Conservation (phyloP, 139 green algal species). For the Diplosphaera chodatii region DNA sequence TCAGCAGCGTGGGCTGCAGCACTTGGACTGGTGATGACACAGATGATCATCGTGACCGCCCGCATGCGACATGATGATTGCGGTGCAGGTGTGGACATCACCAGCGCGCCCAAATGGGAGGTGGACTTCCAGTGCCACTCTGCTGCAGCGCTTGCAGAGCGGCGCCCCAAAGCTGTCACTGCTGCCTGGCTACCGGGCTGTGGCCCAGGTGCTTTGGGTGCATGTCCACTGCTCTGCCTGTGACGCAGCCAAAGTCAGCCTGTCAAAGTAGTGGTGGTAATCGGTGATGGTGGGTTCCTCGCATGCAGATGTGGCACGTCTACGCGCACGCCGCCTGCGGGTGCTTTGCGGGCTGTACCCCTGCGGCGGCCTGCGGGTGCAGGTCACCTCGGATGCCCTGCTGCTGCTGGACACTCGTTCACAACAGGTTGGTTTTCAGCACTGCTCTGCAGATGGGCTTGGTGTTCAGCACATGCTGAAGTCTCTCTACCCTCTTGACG, state of each 20-base stretch:
- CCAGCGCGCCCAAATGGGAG: not conserved
- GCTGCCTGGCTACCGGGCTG: not conserved
- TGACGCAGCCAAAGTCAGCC: no score
- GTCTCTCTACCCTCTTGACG: not conserved
- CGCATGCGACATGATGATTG: no score
- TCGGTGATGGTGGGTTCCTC: no score
- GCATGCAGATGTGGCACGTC: slow-evolving; percentile 1
- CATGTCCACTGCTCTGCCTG: no score
- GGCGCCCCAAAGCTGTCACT: not conserved
- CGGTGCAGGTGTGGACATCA: not conserved
- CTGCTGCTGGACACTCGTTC: slow-evolving; percentile 8
- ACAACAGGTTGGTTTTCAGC: not conserved
- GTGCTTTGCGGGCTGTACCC: slow-evolving; percentile 2
- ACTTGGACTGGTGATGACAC: no score
- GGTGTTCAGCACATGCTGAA: not conserved
- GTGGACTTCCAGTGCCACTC: not conserved
- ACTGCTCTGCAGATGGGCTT: no score
- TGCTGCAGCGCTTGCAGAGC: not conserved
- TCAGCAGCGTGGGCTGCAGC: no score
- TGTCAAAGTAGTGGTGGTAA: no score
- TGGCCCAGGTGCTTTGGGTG: not conserved
- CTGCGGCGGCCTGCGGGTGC: slow-evolving; percentile 8
- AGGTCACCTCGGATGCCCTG: slow-evolving; percentile 3
- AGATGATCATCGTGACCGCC: no score
- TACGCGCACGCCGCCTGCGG: slow-evolving; percentile 7